Evolutionary conservation across 2,329 filamentous ascomycete species (phyloP).

Genomic region (Sordariomycetes sp.): DNA sequence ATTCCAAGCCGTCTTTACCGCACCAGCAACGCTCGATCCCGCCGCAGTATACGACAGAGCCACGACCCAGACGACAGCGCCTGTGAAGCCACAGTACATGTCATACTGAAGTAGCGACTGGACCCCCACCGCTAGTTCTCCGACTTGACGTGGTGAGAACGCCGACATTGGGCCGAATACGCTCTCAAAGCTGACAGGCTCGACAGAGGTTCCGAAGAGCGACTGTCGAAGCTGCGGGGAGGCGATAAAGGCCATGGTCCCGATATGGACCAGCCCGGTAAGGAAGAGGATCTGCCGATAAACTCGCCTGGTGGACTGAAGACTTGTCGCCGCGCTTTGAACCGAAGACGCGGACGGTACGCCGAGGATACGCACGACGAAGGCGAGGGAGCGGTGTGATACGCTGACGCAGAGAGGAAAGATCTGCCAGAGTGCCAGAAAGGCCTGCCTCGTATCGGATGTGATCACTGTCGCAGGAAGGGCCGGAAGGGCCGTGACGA

Average conservation of each 20-base stretch:
- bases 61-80: conserved; percentile 5
- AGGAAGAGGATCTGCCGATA: conserved; percentile 7
- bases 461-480: conserved; percentile 9
- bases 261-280: conserved; percentile 3
- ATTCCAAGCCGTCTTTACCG: conserved; percentile 1
- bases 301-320: conserved; percentile 2
- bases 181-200: conserved; percentile 1
- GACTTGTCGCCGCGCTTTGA: neutral
- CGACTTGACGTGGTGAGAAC: neutral
- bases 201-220: neutral
- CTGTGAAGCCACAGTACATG: conserved; percentile 9
- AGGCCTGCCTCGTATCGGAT: conserved; percentile 8
- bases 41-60: conserved; percentile 5
- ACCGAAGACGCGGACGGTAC: neutral
- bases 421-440: conserved; percentile 11
- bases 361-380: neutral
- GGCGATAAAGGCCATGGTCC: conserved; percentile 4
- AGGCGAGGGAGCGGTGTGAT: conserved; percentile 6
- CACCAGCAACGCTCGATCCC: neutral
- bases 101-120: conserved; percentile 12
- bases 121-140: conserved; percentile 6
- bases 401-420: conserved; percentile 10
- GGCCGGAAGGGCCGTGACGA: conserved; percentile 9
- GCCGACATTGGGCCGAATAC: conserved; percentile 9
- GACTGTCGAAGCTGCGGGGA: neutral